Conservation (phyloP, 164 flowering plant genomes). For the Aristolochia fimbriata region DNA sequence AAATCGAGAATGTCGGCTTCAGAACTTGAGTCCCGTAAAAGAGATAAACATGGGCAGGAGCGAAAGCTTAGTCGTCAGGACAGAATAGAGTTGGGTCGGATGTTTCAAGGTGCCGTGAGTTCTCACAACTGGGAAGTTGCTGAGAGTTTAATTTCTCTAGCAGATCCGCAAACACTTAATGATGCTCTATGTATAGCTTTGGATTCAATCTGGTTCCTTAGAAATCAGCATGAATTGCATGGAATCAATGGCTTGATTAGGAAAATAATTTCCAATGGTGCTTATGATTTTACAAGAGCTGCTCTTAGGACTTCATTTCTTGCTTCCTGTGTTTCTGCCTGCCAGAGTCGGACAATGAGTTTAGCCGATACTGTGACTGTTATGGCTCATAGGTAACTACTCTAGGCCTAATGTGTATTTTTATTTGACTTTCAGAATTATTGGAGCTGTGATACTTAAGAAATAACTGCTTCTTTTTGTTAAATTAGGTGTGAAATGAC, state of each 20-base stretch:
- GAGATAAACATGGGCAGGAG: conserved; percentile 36
- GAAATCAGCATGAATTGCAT: conserved; percentile 49
- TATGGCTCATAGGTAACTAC: conserved; percentile 77
- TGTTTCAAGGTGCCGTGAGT: conserved; percentile 81
- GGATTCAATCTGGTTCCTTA: conserved; percentile 87
- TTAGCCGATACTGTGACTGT: conserved; percentile 79
- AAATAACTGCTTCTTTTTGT: neutral
- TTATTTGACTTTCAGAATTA: neutral
- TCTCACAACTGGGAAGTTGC: conserved; percentile 82
- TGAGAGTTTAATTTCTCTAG: conserved; percentile 61
- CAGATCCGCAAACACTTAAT: conserved; percentile 79
- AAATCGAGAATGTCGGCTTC: conserved; percentile 36
- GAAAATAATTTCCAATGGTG: conserved; percentile 68
- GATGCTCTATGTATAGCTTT: conserved; percentile 81
- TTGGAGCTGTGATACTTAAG: neutral
- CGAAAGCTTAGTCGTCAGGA: conserved; percentile 69
- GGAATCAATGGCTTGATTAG: conserved; percentile 70
- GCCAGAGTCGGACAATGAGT: conserved; percentile 83
- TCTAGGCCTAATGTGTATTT: neutral
- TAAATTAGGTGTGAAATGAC: no score
- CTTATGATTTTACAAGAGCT: conserved; percentile 88
- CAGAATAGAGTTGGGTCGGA: conserved; percentile 68
- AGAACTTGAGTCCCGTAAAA: conserved; percentile 35
- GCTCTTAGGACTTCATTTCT: conserved; percentile 91
- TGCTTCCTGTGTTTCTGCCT: conserved; percentile 95